phyloP scores from a whole-genome alignment of 192 early-diverging fungal species.

The Oehlia diaphana region DNA sequence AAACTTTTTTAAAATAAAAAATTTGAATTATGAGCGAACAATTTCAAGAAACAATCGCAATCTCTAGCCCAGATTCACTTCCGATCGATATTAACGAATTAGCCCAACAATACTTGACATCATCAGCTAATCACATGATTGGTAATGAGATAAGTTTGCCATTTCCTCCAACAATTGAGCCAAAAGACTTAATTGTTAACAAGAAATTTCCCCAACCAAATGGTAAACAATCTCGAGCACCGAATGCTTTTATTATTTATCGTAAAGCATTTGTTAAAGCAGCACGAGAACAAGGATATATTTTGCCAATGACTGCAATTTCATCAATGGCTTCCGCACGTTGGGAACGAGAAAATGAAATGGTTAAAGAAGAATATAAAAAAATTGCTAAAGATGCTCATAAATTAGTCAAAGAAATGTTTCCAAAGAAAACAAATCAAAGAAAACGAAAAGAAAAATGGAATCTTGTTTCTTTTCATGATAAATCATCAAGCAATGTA shows the following conservation, averaged over 20 bases:
- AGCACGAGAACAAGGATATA: not conserved
- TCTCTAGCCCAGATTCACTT: not conserved
- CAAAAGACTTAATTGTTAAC: not conserved
- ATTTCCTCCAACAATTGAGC: not conserved
- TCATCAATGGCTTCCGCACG: constrained; percentile 6
- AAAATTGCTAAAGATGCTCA: constrained; percentile 16
- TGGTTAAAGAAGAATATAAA: not conserved
- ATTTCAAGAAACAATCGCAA: not conserved
- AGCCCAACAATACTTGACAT: not conserved
- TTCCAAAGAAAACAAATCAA: not conserved
- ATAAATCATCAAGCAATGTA: not conserved
- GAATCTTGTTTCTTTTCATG: constrained; percentile 5
- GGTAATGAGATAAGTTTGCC: not conserved
- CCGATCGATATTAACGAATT: not conserved
- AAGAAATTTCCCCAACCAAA: not conserved
- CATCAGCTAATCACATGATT: not conserved
- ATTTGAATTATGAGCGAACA: not conserved
- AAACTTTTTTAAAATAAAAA: not conserved
- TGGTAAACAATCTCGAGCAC: not conserved
- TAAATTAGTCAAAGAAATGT: not conserved
- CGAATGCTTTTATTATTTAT: constrained; percentile 14
- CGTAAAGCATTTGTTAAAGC: constrained; percentile 4
- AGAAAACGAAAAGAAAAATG: constrained; percentile 5
- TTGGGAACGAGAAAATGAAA: not conserved
- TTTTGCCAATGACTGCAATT: not conserved